Evolutionary conservation across 768 basidiomycete genomes (phyloP), one percentile per base, ranked within the genome.

Genomic region (Dendrothele bispora): DNA sequence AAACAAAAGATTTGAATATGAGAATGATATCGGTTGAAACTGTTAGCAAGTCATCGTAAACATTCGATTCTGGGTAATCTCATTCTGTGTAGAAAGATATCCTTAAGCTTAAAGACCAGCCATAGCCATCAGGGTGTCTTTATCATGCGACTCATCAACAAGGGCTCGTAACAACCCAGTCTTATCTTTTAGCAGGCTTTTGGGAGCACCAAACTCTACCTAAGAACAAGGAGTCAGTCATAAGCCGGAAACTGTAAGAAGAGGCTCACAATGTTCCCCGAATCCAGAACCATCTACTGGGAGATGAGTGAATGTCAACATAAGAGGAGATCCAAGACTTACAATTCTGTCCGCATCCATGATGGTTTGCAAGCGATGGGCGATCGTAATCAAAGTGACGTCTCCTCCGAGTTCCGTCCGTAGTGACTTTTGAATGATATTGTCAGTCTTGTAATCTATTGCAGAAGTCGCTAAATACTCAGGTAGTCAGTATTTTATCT

Each of bases 331-430:
- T 61, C 64, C 12, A 49, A 50, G 7, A 55, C 58, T n/a, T 48
- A 65, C 61, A 37, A 66, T 62, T 41, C 60, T 63, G 49, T 67
- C 66, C 4, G 55, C 50, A 48, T 67, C 67, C 55, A 66, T 64
- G 35, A 67, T 61, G 6, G 66, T 67, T 21, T 63, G 65, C 27
- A 68, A 44, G 0, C 75, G 61, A 51, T 77, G 71, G 4, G 72
- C 73, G 21, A 75, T 66, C 11, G 72, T 74, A 20, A 78, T 58
- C n/a, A 78, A 58, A 0, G 76, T 77, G 8, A 59, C 64, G 34
- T 66, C 68, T 32, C 54, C 61, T 3, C 70, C 68, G 4, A 69
- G 58, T 46, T 67, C 66, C 24, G 60, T 61, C 17, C 74, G 59
- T 39, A 78, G 72, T 2, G 73, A 66, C 20, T 62, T 55, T 56